These are phyloP conservation scores for Dendrobium catenatum DNA, from an alignment of 106 monocot species.

Conservation along the genomic window DNA sequence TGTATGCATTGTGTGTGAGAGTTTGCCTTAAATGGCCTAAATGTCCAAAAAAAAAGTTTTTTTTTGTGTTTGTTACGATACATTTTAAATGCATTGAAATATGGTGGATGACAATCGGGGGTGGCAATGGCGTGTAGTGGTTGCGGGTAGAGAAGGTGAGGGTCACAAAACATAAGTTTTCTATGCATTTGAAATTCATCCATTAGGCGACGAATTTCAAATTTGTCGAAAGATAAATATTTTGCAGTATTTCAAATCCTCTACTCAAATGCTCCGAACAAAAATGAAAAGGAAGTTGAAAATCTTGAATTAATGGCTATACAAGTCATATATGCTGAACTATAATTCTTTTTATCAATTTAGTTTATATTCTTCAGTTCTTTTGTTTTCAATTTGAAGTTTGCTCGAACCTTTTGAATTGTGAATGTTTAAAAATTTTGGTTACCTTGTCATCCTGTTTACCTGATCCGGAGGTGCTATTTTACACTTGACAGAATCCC, in stretches of 20 bases:
- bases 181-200: background rate
- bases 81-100: background rate
- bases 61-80: too few relatives aligned
- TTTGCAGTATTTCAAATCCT: background rate
- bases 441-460: background rate
- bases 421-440: background rate
- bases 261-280: background rate
- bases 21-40: too few relatives aligned
- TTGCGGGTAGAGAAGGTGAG: too few relatives aligned
- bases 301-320: background rate
- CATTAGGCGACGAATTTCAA: background rate
- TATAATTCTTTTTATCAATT: background rate
- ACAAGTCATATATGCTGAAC: background rate
- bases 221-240: too few relatives aligned
- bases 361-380: background rate
- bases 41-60: too few relatives aligned
- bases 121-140: too few relatives aligned
- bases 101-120: too few relatives aligned
- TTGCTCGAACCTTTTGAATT: background rate
- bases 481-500: constrained; percentile 46
- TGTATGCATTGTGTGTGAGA: too few relatives aligned
- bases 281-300: background rate
- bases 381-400: background rate
- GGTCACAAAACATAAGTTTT: background rate
- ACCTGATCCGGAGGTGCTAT: background rate